Evolutionary conservation across 495 filamentous ascomycete species (phyloP).

Genomic region (Mytilinidion resinicola): DNA sequence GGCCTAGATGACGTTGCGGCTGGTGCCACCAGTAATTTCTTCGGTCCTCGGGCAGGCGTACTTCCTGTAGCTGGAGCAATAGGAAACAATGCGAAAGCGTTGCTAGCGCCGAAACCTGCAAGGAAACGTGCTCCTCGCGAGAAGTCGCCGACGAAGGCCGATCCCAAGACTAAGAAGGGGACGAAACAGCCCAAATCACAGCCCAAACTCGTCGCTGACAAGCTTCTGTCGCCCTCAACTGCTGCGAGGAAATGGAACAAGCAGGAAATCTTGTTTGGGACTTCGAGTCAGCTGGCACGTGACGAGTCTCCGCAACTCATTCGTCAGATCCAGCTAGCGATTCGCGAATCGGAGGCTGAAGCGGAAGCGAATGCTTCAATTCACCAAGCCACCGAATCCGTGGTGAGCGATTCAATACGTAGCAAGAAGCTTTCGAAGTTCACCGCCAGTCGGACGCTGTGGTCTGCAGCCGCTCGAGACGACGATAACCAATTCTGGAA

Average conservation of each 20-base stretch:
- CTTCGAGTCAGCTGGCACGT: constrained; percentile 78
- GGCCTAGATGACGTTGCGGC: constrained; percentile 18
- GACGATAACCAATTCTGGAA: constrained; percentile 9
- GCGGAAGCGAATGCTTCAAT: neutral
- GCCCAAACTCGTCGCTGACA: constrained; percentile 39
- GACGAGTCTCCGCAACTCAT: constrained; percentile 67
- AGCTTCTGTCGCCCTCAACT: constrained; percentile 65
- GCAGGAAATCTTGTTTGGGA: constrained; percentile 86
- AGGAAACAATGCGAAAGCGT: neutral
- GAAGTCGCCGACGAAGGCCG: constrained; percentile 24
- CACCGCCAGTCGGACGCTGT: constrained; percentile 1
- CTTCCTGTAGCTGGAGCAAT: constrained; percentile 4
- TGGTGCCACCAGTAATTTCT: constrained; percentile 22
- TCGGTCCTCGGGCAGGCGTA: constrained; percentile 3
- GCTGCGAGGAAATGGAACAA: constrained; percentile 60
- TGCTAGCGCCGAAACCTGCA: constrained; percentile 3
- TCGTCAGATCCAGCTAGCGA: constrained; percentile 62
- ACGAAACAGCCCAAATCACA: constrained; percentile 39
- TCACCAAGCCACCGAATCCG: neutral
- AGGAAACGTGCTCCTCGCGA: constrained; percentile 14
- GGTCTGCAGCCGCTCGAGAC: constrained; percentile 26
- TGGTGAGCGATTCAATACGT: neutral
- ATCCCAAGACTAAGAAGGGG: constrained; percentile 21
- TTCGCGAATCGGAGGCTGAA: constrained; percentile 50
- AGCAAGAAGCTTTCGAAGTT: neutral